Evolutionary conservation across 1,284 basidiomycete genomes (phyloP).

Genomic region (Tilletia horrida): DNA sequence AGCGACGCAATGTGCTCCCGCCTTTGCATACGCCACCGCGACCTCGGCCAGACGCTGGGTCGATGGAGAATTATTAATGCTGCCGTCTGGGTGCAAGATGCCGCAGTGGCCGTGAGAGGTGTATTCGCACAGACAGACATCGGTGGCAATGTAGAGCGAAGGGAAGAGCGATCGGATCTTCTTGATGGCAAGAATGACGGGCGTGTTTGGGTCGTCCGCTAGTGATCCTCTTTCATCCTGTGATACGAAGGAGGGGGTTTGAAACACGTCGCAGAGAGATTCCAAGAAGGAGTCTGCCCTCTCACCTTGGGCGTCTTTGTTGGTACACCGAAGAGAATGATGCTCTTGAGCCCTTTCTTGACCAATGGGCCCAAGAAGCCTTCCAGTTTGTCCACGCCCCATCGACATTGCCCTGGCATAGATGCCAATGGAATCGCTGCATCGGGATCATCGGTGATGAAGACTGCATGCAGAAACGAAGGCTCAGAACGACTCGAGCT

Average conservation of each 20-base stretch:
- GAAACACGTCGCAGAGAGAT: neutral
- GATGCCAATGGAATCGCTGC: slow-evolving; percentile 33
- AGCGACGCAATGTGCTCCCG: slow-evolving; percentile 95
- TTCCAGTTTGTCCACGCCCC: slow-evolving; percentile 91
- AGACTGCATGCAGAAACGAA: slow-evolving; percentile 28
- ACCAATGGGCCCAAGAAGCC: slow-evolving; percentile 82
- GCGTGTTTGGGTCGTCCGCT: slow-evolving; percentile 84
- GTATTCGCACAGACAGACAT: slow-evolving; percentile 99
- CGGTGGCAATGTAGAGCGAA: slow-evolving; percentile 68
- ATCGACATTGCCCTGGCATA: slow-evolving; percentile 58
- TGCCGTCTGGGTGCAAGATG: slow-evolving; percentile 69
- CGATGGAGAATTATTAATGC: slow-evolving; percentile 60
- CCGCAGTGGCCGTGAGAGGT: slow-evolving; percentile 98
- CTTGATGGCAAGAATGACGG: slow-evolving; percentile 86
- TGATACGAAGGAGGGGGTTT: too few relatives aligned
- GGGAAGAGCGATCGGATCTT: slow-evolving; percentile 77
- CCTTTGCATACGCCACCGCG: slow-evolving; percentile 84
- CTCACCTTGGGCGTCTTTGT: slow-evolving; percentile 74
- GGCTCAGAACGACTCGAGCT: neutral
- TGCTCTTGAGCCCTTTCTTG: slow-evolving; percentile 80
- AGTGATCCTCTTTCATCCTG: slow-evolving; percentile 74
- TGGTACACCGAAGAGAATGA: slow-evolving; percentile 96
- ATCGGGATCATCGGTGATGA: slow-evolving; percentile 49
- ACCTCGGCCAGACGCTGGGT: slow-evolving; percentile 85
- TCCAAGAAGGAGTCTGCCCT: neutral